Conservation (phyloP, 2,329 filamentous ascomycete species). For the Phyllosticta citriasiana region DNA sequence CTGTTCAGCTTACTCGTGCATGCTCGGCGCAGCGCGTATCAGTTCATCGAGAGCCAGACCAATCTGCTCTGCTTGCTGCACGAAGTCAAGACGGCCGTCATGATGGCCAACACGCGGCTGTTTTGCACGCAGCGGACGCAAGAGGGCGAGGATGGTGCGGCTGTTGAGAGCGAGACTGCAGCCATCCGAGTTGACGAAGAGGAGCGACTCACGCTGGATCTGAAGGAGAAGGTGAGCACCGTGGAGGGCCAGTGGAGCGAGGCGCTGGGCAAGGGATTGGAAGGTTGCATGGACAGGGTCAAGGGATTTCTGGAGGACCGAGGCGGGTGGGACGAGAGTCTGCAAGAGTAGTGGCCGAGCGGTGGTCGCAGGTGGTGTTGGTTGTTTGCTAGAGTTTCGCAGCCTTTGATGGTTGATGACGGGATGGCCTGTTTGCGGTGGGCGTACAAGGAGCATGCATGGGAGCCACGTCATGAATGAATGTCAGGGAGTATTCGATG, state of each 20-base stretch:
- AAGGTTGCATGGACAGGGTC: slow-evolving; percentile 62
- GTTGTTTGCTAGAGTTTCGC: background rate
- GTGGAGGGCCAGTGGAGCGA: slow-evolving; percentile 88
- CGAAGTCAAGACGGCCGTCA: slow-evolving; percentile 74
- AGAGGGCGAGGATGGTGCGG: slow-evolving; percentile 28
- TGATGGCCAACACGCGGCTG: slow-evolving; percentile 56
- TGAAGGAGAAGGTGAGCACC: slow-evolving; percentile 86
- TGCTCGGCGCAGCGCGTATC: slow-evolving; percentile 84
- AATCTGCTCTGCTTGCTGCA: slow-evolving; percentile 85
- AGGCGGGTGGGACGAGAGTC: slow-evolving; percentile 76
- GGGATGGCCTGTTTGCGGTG: background rate
- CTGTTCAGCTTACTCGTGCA: slow-evolving; percentile 77
- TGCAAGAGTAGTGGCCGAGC: slow-evolving; percentile 26
- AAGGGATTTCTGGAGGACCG: slow-evolving; percentile 61
- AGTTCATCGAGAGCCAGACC: slow-evolving; percentile 92
- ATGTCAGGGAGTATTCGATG: background rate
- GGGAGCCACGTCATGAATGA: background rate
- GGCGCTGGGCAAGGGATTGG: slow-evolving; percentile 70
- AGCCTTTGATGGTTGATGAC: background rate
- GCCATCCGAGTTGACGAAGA: slow-evolving; percentile 59
- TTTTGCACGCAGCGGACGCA: slow-evolving; percentile 52
- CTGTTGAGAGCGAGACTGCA: slow-evolving; percentile 40
- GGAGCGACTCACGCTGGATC: slow-evolving; percentile 62
- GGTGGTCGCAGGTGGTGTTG: background rate
- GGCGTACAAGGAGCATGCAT: background rate